Conservation (phyloP, 1,284 basidiomycete genomes). For the Xanthoconium separans region DNA sequence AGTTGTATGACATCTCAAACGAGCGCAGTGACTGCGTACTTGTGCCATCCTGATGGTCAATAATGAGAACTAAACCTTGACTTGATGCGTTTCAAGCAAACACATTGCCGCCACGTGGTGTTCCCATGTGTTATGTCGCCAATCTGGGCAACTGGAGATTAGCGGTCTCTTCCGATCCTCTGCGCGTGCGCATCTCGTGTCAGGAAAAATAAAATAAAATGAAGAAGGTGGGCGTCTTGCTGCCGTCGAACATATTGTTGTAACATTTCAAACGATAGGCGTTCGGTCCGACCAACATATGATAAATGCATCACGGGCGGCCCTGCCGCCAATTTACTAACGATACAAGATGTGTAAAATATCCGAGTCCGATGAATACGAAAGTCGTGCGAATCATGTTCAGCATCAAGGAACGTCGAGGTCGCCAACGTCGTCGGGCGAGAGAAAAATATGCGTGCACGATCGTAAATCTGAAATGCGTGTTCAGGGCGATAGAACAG, state of each 20-base stretch:
- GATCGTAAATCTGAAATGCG: slow-evolving; percentile 7
- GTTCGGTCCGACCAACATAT: background rate
- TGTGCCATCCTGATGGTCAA: slow-evolving; percentile 4
- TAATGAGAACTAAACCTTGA: no score
- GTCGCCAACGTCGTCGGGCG: slow-evolving; percentile 4
- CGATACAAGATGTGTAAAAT: slow-evolving; percentile 19
- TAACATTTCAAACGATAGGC: background rate
- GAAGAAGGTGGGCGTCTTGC: no score
- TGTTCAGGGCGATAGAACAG: slow-evolving; percentile 12
- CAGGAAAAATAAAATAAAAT: no score
- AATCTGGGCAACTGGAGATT: background rate
- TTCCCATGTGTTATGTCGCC: background rate
- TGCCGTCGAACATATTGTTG: background rate
- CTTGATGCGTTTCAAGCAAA: background rate
- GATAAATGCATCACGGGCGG: slow-evolving; percentile 8
- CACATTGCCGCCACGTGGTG: background rate
- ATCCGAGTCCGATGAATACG: background rate
- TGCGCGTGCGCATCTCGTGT: no score
- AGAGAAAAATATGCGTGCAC: slow-evolving; percentile 8
- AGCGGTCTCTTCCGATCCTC: background rate
- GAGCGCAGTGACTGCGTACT: slow-evolving; percentile 5
- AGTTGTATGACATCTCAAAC: slow-evolving; percentile 2
- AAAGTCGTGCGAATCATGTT: background rate
- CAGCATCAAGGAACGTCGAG: slow-evolving; percentile 12
- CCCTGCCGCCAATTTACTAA: slow-evolving; percentile 18